Percentiles rank a stretch among this genome's conserved stretches.
These are phyloP conservation scores for Pulveroboletus sp. DNA, from an alignment of 768 basidiomycete species.

Conservation along the genomic window DNA sequence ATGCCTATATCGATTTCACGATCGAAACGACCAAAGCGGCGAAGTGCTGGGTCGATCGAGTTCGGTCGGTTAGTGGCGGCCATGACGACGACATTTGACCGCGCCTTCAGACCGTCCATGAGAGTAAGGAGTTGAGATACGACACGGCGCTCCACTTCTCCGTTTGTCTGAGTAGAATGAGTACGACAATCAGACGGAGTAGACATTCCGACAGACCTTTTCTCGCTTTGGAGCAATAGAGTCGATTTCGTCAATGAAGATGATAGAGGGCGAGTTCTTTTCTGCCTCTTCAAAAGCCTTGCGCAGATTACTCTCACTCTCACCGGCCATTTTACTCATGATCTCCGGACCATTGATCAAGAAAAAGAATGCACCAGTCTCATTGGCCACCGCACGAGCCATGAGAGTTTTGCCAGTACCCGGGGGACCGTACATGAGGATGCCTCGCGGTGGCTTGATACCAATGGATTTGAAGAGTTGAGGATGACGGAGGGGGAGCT, in stretches of 20 bases:
- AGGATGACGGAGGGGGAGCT: conserved; percentile 95
- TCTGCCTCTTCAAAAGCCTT: conserved; percentile 99
- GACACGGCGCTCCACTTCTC: conserved; percentile 98
- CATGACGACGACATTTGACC: conserved; percentile 99
- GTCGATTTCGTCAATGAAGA: conserved; percentile 99
- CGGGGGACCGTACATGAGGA: conserved; percentile 97
- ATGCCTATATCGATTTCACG: conserved; percentile 99
- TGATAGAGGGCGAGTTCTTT: conserved; percentile 99
- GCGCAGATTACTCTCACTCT: conserved; percentile 93
- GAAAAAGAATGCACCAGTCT: conserved; percentile 99
- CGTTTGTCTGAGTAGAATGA: conserved; percentile 69
- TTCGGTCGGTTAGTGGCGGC: conserved; percentile 98
- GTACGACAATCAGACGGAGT: background rate
- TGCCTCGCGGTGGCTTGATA: conserved; percentile 99
- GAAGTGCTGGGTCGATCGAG: conserved; percentile 97
- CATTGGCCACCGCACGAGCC: conserved; percentile 99
- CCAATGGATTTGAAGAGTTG: conserved; percentile 99
- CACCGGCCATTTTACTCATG: conserved; percentile 99
- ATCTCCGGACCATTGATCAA: conserved; percentile 99
- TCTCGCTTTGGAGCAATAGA: conserved; percentile 99
- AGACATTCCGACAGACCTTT: conserved; percentile 54
- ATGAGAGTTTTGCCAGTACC: conserved; percentile 99
- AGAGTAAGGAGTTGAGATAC: conserved; percentile 97
- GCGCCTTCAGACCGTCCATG: conserved; percentile 98
- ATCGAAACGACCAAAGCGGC: conserved; percentile 99